A percentile compares a stretch with the other conserved stretches of the same genome.
These are phyloP conservation scores for Pythium biforme DNA, from an alignment of 352 stramenopile genomes.

Conservation along the genomic window DNA sequence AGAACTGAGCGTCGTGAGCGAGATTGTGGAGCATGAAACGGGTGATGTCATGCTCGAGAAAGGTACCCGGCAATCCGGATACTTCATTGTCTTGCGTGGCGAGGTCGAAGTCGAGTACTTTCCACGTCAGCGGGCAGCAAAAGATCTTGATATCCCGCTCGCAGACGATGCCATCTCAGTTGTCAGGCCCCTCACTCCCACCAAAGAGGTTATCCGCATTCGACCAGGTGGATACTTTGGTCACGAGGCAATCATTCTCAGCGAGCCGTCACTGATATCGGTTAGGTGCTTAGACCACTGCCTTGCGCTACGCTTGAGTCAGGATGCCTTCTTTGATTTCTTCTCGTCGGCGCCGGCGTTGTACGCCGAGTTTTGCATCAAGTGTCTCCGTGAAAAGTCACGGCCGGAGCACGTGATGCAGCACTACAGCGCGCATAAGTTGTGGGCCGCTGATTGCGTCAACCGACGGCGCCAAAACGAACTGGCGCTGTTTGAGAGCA, in stretches of 20 bases:
- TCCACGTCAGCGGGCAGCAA: not conserved
- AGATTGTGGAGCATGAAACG: slow-evolving; percentile 42
- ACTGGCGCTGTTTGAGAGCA: slow-evolving; percentile 57
- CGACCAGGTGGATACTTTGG: slow-evolving; percentile 63
- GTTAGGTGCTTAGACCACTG: slow-evolving; percentile 44
- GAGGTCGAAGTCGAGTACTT: slow-evolving; percentile 34
- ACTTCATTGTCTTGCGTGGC: slow-evolving; percentile 50
- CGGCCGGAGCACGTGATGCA: slow-evolving; percentile 61
- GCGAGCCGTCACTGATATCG: slow-evolving; percentile 33
- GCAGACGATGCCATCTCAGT: not conserved
- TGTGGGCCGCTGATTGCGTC: slow-evolving; percentile 63
- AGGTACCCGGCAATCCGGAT: slow-evolving; percentile 30
- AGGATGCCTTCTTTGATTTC: slow-evolving; percentile 48
- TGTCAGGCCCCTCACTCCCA: not conserved
- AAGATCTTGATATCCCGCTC: not conserved
- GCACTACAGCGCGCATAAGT: slow-evolving; percentile 57
- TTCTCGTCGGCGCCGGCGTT: slow-evolving; percentile 52
- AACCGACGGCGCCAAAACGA: slow-evolving; percentile 43
- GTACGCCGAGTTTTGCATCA: slow-evolving; percentile 71
- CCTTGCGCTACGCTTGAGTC: slow-evolving; percentile 41
- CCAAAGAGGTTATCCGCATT: slow-evolving; percentile 35
- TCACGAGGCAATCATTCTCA: slow-evolving; percentile 62
- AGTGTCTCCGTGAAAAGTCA: slow-evolving; percentile 49
- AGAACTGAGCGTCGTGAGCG: slow-evolving; percentile 52
- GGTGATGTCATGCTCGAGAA: slow-evolving; percentile 32